Conservation (phyloP, 169 alveolate species). For the Perkinsus olseni region DNA sequence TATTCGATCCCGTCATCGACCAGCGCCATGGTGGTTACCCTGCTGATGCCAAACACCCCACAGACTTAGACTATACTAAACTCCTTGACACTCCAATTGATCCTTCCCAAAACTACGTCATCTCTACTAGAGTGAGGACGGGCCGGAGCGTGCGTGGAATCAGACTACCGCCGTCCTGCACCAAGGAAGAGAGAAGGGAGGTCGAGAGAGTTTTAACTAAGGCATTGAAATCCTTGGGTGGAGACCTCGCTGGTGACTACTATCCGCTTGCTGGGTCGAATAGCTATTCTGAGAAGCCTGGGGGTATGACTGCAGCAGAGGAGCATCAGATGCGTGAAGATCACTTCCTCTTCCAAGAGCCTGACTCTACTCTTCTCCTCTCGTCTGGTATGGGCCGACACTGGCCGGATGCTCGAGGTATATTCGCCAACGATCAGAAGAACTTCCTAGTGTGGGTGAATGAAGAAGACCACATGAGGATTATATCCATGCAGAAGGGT, state of each 20-base stretch:
- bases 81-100: conserved; percentile 14
- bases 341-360: conserved; percentile 42
- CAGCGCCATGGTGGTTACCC: conserved; percentile 21
- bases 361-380: conserved; percentile 18
- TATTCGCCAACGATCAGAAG: conserved; percentile 37
- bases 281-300: not conserved
- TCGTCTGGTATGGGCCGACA: conserved; percentile 30
- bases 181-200: conserved; percentile 30
- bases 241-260: conserved; percentile 36
- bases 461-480: conserved; percentile 45
- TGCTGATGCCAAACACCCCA: conserved; percentile 20
- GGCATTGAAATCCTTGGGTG: conserved; percentile 25
- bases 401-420: conserved; percentile 53
- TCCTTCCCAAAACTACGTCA: conserved; percentile 6
- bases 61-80: conserved; percentile 24
- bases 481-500: conserved; percentile 45
- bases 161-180: conserved; percentile 41
- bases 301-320: conserved; percentile 22
- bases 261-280: conserved; percentile 25
- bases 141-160: conserved; percentile 21
- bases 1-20: conserved; percentile 23
- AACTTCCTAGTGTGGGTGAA: conserved; percentile 44
- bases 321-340: conserved; percentile 29
- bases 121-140: conserved; percentile 16
- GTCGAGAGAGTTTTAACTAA: conserved; percentile 18